phyloP scores from a whole-genome alignment of 148 eudicot species.

The Hydrangea macrophylla region DNA sequence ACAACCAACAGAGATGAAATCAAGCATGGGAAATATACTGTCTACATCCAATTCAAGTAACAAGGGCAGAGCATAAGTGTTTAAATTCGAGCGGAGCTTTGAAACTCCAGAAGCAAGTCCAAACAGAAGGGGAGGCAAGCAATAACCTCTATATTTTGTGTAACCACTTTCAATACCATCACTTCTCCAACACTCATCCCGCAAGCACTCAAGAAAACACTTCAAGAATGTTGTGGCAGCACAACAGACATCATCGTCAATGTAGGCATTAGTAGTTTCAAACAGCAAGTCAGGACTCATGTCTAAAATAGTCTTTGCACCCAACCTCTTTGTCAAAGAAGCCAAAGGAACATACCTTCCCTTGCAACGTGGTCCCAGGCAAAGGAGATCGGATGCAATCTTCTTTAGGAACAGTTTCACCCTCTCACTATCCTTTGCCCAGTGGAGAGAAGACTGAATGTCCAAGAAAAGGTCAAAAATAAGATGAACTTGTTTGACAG shows the following conservation, averaged over 20 bases:
- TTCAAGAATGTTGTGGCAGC: slow-evolving; percentile 86
- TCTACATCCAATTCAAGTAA: slow-evolving; percentile 85
- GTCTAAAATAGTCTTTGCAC: slow-evolving; percentile 62
- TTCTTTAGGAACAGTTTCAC: slow-evolving; percentile 44
- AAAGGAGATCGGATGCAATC: slow-evolving; percentile 72
- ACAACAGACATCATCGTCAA: slow-evolving; percentile 94
- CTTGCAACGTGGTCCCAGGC: slow-evolving; percentile 88
- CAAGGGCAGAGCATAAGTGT: slow-evolving; percentile 85
- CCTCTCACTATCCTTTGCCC: slow-evolving; percentile 44
- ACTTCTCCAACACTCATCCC: slow-evolving; percentile 87
- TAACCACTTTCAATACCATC: slow-evolving; percentile 80
- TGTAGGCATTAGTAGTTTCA: slow-evolving; percentile 68
- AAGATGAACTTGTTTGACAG: slow-evolving; percentile 97
- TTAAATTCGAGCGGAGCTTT: slow-evolving; percentile 84
- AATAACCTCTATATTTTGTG: slow-evolving; percentile 63
- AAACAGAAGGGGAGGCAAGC: slow-evolving; percentile 68
- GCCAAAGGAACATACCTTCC: slow-evolving; percentile 94
- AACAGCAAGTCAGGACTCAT: slow-evolving; percentile 64
- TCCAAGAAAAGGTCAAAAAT: slow-evolving; percentile 87
- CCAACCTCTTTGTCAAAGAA: slow-evolving; percentile 80
- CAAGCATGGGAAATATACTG: slow-evolving; percentile 81
- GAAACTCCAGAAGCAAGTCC: slow-evolving; percentile 88
- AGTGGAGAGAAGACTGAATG: slow-evolving; percentile 56
- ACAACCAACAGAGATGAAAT: slow-evolving; percentile 45
- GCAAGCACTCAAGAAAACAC: slow-evolving; percentile 87